phyloP scores from a whole-genome alignment of 2,329 filamentous ascomycete genomes.

The Epichloe brachyelytri region DNA sequence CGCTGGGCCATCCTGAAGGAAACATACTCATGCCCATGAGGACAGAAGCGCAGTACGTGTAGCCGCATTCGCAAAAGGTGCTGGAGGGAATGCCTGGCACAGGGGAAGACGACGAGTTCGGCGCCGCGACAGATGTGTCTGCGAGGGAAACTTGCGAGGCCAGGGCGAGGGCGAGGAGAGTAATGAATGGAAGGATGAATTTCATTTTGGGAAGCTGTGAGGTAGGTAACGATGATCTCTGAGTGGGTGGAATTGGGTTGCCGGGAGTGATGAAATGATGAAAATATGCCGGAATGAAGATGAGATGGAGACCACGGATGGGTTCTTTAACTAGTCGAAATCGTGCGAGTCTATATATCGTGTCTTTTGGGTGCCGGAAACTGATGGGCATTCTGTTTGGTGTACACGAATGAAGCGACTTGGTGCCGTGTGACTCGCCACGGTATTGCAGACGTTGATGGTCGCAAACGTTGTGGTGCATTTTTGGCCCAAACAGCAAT shows the following conservation, averaged over 20 bases:
- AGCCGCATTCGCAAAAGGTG: constrained; percentile 27
- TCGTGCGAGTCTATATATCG: no score
- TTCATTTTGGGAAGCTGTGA: constrained; percentile 13
- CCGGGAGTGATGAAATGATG: no score
- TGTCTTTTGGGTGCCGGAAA: no score
- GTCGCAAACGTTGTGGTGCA: no score
- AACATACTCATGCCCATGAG: constrained; percentile 23
- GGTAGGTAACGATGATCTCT: background rate
- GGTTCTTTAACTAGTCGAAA: no score
- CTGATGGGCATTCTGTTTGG: no score
- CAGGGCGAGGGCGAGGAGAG: constrained; percentile 12
- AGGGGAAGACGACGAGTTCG: constrained; percentile 2
- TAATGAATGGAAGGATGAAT: constrained; percentile 6
- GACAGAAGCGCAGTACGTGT: constrained; percentile 28
- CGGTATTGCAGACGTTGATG: no score
- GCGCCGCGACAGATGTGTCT: background rate
- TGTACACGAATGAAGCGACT: no score
- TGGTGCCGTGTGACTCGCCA: no score
- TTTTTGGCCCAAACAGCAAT: no score
- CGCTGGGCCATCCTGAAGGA: background rate
- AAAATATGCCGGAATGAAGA: background rate
- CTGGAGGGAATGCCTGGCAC: constrained; percentile 13
- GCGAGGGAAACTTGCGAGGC: constrained; percentile 8
- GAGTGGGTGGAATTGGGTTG: background rate
- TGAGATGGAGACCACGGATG: no score